Evolutionary conservation across 331 rosid genomes (phyloP), one percentile per base, ranked within the genome.

Genomic region (Acacia pycnantha): DNA sequence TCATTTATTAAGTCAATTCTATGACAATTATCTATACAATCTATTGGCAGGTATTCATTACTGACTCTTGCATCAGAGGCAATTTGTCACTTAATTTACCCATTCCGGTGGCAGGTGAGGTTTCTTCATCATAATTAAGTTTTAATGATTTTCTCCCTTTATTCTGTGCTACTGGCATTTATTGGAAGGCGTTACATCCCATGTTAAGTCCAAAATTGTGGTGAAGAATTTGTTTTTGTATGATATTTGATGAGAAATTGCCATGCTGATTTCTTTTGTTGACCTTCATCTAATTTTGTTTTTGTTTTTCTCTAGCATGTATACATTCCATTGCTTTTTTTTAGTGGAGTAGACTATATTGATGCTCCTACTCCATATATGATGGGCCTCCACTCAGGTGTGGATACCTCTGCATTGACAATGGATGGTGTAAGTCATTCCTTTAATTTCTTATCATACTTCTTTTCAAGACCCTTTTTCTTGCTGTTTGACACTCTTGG

Each of bases 321-420:
- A 85, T 96, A 94, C 89, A 96, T 96, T 91, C 99, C 99, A 70
- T 88, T 94, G 89, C 99, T 96, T 86, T 96, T 96, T 92, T 96
- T 90, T 93, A 96, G 97, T 84, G 99, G 99, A 85, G 97, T 96
- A 87, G 98, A 96, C 94, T 96, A 96, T 81, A 96, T 96, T 85
- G 99, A 96, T 85, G 97, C 98, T 77, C 99, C 99, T 31, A 96
- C 98, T 37, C 99, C 99, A 14, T 94, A 96, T 81, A 94, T 96
- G 99, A 96, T 96, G 99, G 99, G 99, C 81, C 99, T 96, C 84
- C 87, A 96, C 90, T 96, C 98, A 0, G 95, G 95, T 53, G 98
- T 96, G 90, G 99, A 96, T 87, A 96, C 90, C 65, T 91, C 98
- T 78, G 43, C 40, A 44, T 77, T 94, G 84, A 75, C 90, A 70